Percentiles rank a stretch among this genome's conserved stretches.
Conservation (phyloP, 176 grass and related monocot species). For the Leersia perrieri region DNA sequence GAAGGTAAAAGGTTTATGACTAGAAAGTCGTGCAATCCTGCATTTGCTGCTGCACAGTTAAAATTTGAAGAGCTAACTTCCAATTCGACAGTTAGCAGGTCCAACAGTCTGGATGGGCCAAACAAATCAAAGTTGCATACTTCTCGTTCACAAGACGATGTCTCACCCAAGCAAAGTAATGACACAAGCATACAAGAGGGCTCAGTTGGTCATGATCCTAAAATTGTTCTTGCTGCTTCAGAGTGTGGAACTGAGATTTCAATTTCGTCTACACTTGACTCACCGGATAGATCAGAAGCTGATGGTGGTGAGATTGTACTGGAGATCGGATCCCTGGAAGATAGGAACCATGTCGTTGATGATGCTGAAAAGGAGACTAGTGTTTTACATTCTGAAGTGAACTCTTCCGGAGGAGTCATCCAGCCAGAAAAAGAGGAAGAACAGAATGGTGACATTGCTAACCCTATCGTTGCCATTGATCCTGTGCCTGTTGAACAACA, state of each 20-base stretch:
- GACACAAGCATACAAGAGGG: conserved; percentile 38
- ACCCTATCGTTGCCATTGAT: conserved; percentile 1
- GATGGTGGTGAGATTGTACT: conserved; percentile 96
- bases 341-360: conserved; percentile 28
- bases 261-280: conserved; percentile 95
- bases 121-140: conserved; percentile 41
- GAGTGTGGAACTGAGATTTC: conserved; percentile 98
- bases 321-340: conserved; percentile 80
- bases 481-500: conserved; percentile 36
- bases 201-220: conserved; percentile 37
- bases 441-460: conserved; percentile 15
- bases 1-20: conserved; percentile 44
- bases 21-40: conserved; percentile 70
- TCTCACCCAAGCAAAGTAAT: conserved; percentile 41
- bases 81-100: conserved; percentile 48
- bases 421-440: conserved; percentile 27
- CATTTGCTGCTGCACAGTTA: conserved; percentile 85
- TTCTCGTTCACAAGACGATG: conserved; percentile 30
- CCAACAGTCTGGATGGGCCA: conserved; percentile 43
- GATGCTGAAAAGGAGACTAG: conserved; percentile 32
- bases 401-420: conserved; percentile 8
- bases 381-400: conserved; percentile 31
- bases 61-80: conserved; percentile 84
- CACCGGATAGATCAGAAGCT: conserved; percentile 89
- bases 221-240: conserved; percentile 64